phyloP scores from a whole-genome alignment of 768 basidiomycete species.

The Leccinum boreale region DNA sequence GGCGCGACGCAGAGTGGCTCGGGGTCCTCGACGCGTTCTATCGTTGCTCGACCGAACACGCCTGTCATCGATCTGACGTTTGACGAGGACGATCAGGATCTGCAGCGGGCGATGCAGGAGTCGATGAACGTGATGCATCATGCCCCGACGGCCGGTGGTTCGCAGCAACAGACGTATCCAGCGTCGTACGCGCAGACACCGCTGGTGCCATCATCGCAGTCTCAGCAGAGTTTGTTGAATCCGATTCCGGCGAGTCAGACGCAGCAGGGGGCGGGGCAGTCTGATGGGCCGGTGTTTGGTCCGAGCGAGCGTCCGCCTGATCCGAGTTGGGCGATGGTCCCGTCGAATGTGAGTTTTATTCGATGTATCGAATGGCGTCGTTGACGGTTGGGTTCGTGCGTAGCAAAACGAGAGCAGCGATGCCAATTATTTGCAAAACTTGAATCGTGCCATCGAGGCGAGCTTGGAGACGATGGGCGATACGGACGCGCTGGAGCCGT shows the following conservation, averaged over 20 bases:
- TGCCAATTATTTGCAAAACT: constrained; percentile 54
- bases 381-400: background rate
- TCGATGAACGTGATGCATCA: constrained; percentile 42
- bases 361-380: background rate
- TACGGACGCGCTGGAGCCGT: constrained; percentile 47
- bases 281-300: constrained; percentile 44
- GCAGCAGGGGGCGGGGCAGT: constrained; percentile 13
- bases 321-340: constrained; percentile 68
- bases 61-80: constrained; percentile 58
- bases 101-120: constrained; percentile 50
- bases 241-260: background rate
- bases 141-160: constrained; percentile 16
- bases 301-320: constrained; percentile 61
- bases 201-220: background rate
- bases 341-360: constrained; percentile 51
- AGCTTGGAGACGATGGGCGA: constrained; percentile 54
- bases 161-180: constrained; percentile 20
- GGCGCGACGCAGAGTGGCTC: background rate
- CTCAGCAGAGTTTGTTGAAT: background rate
- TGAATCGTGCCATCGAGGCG: constrained; percentile 70
- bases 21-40: background rate
- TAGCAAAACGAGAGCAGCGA: constrained; percentile 35
- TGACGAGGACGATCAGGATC: constrained; percentile 52
- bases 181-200: constrained; percentile 15
- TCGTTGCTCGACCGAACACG: constrained; percentile 23